Evolutionary conservation across 129 eudicot species (phyloP).

Genomic region (Heracleum sosnowskyi): DNA sequence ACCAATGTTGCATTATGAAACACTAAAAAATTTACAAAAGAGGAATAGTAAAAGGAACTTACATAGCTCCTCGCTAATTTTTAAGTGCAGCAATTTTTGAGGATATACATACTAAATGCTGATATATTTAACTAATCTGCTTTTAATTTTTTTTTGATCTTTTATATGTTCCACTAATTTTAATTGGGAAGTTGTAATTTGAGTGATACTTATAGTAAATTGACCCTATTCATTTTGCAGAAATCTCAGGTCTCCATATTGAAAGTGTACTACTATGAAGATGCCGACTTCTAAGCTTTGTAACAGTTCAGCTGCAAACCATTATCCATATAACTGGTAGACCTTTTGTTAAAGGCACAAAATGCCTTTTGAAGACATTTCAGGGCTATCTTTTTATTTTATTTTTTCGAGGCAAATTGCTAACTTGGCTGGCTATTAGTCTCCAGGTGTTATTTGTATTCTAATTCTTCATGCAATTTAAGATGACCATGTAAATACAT

Average conservation of each 20-base stretch:
- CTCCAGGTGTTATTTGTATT: conserved; percentile 3
- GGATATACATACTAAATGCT: background rate
- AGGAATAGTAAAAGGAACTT: background rate
- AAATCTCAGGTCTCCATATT: background rate
- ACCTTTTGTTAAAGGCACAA: conserved; percentile 7
- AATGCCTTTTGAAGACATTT: background rate
- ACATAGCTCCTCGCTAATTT: background rate
- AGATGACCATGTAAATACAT: conserved; percentile 11
- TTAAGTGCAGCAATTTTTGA: background rate
- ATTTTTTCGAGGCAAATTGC: background rate
- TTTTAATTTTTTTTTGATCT: background rate
- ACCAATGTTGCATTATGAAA: background rate
- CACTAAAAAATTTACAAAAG: background rate
- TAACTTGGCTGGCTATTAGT: conserved; percentile 1
- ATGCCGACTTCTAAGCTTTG: conserved; percentile 6
- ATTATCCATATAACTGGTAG: conserved; percentile 6
- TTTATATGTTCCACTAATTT: background rate
- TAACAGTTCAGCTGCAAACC: background rate
- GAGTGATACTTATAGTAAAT: background rate
- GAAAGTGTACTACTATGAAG: background rate
- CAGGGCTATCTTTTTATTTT: background rate
- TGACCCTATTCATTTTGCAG: conserved; percentile 6
- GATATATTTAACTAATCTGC: background rate
- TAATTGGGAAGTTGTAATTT: background rate
- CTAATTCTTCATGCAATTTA: conserved; percentile 22